Evolutionary conservation across 2,329 filamentous ascomycete species (phyloP).

Genomic region (Alternaria sp.): DNA sequence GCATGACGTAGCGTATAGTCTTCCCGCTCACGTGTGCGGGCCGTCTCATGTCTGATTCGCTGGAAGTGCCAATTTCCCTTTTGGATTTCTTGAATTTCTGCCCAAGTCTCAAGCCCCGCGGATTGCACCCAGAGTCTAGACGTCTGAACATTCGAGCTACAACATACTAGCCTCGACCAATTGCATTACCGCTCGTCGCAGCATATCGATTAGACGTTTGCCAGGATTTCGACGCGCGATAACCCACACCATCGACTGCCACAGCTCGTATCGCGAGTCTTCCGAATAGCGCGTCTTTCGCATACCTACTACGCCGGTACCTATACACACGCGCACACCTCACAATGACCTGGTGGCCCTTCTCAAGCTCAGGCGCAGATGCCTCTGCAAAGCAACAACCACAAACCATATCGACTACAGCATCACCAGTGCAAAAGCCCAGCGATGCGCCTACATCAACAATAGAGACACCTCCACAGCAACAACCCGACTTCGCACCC

Average conservation of each 20-base stretch:
- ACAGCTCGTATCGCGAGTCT: not conserved
- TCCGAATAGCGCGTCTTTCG: not conserved
- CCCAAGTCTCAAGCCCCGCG: constrained; percentile 7
- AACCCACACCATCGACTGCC: not conserved
- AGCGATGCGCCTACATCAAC: constrained; percentile 21
- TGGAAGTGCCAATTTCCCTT: constrained; percentile 18
- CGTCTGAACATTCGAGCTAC: not conserved
- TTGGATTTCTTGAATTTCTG: constrained; percentile 20
- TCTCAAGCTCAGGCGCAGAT: constrained; percentile 24
- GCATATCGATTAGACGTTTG: not conserved
- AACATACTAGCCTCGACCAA: not conserved
- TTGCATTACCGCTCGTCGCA: not conserved
- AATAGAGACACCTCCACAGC: not conserved
- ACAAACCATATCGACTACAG: constrained; percentile 8
- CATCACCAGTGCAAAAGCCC: constrained; percentile 7
- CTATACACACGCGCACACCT: not conserved
- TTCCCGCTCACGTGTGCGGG: constrained; percentile 36
- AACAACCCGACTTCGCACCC: constrained; percentile 47
- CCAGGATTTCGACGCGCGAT: not conserved
- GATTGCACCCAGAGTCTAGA: constrained; percentile 1
- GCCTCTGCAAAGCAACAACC: constrained; percentile 21
- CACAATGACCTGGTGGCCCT: constrained; percentile 34
- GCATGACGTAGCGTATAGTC: constrained; percentile 45
- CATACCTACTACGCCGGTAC: not conserved
- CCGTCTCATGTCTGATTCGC: constrained; percentile 29